Evolutionary conservation across 148 eudicot species (phyloP).

Genomic region (Rhododendron ferrugineum): DNA sequence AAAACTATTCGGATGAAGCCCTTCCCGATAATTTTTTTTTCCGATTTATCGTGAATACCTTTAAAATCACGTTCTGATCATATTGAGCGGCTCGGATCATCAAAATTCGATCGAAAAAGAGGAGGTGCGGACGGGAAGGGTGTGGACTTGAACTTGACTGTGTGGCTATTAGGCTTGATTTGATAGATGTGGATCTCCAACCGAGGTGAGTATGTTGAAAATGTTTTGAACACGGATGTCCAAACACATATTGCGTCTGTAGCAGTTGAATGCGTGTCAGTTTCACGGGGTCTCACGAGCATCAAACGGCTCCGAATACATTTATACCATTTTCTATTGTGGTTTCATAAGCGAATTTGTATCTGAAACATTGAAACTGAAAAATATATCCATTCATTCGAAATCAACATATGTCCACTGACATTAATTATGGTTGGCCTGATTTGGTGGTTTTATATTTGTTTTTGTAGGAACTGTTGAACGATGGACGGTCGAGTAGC

Average conservation of each 20-base stretch:
- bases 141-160: too few species aligned
- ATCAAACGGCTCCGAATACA: neutral
- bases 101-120: too few species aligned
- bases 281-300: neutral
- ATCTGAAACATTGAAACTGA: neutral
- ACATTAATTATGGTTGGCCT: neutral
- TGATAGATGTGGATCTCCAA: neutral
- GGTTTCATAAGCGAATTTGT: neutral
- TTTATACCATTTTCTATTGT: too few species aligned
- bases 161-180: neutral
- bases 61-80: too few species aligned
- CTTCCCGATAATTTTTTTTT: too few species aligned
- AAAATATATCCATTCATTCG: neutral
- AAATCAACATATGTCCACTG: neutral
- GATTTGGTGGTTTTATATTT: neutral
- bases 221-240: neutral
- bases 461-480: slow-evolving; percentile 30
- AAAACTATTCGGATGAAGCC: too few species aligned
- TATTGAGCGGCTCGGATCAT: too few species aligned
- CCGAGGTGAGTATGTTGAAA: neutral
- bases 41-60: too few species aligned
- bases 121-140: too few species aligned
- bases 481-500: slow-evolving; percentile 37
- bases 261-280: too few species aligned
- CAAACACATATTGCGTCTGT: neutral